These are phyloP conservation scores for Tulasnella sp. DNA, from an alignment of 768 basidiomycete species.

Conservation along the genomic window DNA sequence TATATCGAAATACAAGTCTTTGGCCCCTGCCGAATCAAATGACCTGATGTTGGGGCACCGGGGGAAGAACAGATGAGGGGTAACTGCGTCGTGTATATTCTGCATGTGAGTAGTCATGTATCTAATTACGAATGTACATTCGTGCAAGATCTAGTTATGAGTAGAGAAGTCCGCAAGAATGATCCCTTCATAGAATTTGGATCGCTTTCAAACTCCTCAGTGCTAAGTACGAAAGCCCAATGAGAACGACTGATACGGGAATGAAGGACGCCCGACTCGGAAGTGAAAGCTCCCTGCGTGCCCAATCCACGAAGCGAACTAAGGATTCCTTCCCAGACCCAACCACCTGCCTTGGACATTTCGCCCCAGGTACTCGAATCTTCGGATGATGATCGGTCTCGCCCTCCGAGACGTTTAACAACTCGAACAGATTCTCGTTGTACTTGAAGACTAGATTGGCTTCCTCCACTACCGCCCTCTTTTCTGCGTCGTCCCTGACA, in stretches of 20 bases:
- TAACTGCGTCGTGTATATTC: no score
- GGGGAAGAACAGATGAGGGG: no score
- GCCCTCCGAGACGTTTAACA: constrained; percentile 35
- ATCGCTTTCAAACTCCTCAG: not conserved
- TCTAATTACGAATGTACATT: no score
- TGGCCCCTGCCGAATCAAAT: no score
- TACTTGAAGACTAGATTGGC: constrained; percentile 50
- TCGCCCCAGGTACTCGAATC: not conserved
- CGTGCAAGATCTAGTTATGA: no score
- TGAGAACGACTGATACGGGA: not conserved
- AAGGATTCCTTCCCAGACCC: not conserved
- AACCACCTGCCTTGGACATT: not conserved
- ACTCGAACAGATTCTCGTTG: constrained; percentile 48
- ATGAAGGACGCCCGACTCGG: not conserved
- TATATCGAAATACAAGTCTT: no score
- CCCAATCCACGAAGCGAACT: not conserved
- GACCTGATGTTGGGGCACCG: no score
- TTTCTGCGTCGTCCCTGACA: constrained; percentile 44
- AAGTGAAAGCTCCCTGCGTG: not conserved
- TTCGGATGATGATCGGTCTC: constrained; percentile 46
- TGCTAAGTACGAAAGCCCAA: not conserved
- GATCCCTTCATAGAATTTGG: not conserved
- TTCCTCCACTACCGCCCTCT: constrained; percentile 50
- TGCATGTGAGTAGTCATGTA: no score
- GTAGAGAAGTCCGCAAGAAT: not conserved